Conservation (phyloP, 169 alveolate species). For the Plasmodium relictum region DNA sequence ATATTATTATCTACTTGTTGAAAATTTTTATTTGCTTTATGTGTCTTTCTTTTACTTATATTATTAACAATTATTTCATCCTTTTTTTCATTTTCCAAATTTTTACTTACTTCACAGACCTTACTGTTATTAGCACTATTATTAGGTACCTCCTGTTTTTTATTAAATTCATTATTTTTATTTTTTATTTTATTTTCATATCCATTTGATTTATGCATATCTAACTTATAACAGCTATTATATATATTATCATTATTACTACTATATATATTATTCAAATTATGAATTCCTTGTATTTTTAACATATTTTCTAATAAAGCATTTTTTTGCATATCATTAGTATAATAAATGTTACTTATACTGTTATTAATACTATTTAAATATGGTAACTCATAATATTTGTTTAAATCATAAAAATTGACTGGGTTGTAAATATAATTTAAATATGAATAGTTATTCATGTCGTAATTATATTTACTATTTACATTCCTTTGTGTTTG, state of each 20-base stretch:
- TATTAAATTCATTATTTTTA: neutral
- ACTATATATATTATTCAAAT: slow-evolving; percentile 5
- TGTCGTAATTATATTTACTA: slow-evolving; percentile 25
- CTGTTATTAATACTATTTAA: neutral
- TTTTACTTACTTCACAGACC: neutral
- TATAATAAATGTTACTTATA: slow-evolving; percentile 15
- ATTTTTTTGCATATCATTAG: slow-evolving; percentile 13
- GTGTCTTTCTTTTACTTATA: slow-evolving; percentile 8
- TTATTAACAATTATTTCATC: neutral
- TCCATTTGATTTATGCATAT: neutral
- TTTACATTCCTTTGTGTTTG: neutral
- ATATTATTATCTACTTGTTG: neutral
- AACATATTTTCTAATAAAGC: slow-evolving; percentile 34
- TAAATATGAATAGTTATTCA: slow-evolving; percentile 25
- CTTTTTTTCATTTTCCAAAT: slow-evolving; percentile 23
- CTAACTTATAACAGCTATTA: neutral
- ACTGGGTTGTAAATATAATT: slow-evolving; percentile 25
- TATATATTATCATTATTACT: neutral
- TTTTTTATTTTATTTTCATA: neutral
- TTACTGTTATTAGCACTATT: too few relatives aligned
- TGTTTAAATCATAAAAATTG: slow-evolving; percentile 15
- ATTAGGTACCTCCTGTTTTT: neutral
- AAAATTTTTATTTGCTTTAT: neutral
- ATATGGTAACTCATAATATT: slow-evolving; percentile 28
- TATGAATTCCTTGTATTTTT: slow-evolving; percentile 26